phyloP scores from a whole-genome alignment of 2,329 filamentous ascomycete species.

The Pseudocercospora fijiensis region DNA sequence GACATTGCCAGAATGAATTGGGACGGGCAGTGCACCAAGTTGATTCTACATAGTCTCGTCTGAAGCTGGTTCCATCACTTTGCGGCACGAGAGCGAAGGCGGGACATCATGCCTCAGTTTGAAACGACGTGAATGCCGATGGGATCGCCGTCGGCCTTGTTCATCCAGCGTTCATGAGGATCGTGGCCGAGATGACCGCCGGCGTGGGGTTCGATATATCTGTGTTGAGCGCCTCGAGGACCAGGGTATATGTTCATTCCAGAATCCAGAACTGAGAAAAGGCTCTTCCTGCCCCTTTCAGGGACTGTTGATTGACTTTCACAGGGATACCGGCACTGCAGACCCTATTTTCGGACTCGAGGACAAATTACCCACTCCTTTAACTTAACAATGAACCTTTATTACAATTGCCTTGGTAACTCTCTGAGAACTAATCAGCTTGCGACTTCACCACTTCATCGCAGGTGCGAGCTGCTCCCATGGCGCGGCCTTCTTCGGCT shows the following conservation, averaged over 20 bases:
- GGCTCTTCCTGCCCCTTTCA: slow-evolving; percentile 1
- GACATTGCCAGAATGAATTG: slow-evolving; percentile 57
- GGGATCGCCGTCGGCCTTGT: slow-evolving; percentile 65
- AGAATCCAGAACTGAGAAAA: slow-evolving; percentile 9
- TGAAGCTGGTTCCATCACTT: slow-evolving; percentile 67
- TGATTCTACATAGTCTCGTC: slow-evolving; percentile 72
- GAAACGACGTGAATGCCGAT: slow-evolving; percentile 63
- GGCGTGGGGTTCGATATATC: slow-evolving; percentile 71
- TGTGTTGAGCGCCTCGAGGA: slow-evolving; percentile 70
- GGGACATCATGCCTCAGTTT: slow-evolving; percentile 70
- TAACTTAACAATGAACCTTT: no score
- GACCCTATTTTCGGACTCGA: slow-evolving; percentile 60
- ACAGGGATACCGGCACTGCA: slow-evolving; percentile 68
- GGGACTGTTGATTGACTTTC: slow-evolving; percentile 20
- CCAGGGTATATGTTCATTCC: slow-evolving; percentile 58
- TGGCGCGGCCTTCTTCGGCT: not conserved
- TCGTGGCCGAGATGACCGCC: slow-evolving; percentile 73
- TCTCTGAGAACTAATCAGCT: not conserved
- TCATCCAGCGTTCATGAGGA: slow-evolving; percentile 72
- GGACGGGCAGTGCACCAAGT: slow-evolving; percentile 54
- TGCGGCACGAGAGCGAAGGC: slow-evolving; percentile 68
- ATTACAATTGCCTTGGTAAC: slow-evolving; percentile 66
- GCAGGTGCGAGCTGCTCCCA: not conserved
- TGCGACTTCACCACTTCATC: not conserved
- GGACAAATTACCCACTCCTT: slow-evolving; percentile 58